A percentile compares a stretch with the other conserved stretches of the same genome.
These are phyloP conservation scores for Cladophialophora bantiana DNA, from an alignment of 2,329 filamentous ascomycete species.

Conservation along the genomic window DNA sequence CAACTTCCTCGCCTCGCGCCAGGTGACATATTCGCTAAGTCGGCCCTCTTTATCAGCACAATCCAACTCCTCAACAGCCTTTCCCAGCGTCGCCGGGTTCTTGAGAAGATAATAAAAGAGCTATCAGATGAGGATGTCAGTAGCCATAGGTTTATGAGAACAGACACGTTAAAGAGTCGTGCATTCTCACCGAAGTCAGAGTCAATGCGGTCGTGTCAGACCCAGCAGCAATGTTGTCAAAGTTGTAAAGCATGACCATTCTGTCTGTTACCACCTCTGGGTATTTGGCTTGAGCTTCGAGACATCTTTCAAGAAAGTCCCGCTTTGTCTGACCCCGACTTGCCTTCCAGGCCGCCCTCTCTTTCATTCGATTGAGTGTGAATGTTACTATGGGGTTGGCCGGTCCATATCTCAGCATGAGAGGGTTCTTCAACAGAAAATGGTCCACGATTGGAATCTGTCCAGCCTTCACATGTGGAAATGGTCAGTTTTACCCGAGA, in stretches of 20 bases:
- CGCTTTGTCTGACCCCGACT: constrained; percentile 11
- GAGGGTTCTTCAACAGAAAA: constrained; percentile 35
- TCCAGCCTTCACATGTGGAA: constrained; percentile 18
- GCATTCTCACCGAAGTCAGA: constrained; percentile 26
- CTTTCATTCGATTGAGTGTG: constrained; percentile 70
- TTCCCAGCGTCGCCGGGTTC: constrained; percentile 40
- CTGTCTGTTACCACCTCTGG: constrained; percentile 30
- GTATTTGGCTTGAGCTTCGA: constrained; percentile 31
- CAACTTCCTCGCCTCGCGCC: constrained; percentile 29
- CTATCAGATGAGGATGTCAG: not conserved
- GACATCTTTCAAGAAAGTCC: constrained; percentile 30
- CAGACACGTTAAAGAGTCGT: not conserved
- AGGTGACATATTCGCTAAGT: constrained; percentile 29
- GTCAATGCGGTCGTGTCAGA: constrained; percentile 36
- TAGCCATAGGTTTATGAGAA: not conserved
- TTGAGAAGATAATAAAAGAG: constrained; percentile 56
- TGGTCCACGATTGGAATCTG: constrained; percentile 37
- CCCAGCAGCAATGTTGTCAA: constrained; percentile 35
- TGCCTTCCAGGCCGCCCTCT: constrained; percentile 58
- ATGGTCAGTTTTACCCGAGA: not conserved
- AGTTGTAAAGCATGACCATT: constrained; percentile 26
- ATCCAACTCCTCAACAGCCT: constrained; percentile 32
- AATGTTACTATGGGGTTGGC: constrained; percentile 76
- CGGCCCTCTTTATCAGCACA: constrained; percentile 23
- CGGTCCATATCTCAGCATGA: constrained; percentile 69